A percentile compares a stretch with the other conserved stretches of the same genome.
Conservation (phyloP, 345 rosid genomes). For the sweet orange (Citrus sinensis) region DNA sequence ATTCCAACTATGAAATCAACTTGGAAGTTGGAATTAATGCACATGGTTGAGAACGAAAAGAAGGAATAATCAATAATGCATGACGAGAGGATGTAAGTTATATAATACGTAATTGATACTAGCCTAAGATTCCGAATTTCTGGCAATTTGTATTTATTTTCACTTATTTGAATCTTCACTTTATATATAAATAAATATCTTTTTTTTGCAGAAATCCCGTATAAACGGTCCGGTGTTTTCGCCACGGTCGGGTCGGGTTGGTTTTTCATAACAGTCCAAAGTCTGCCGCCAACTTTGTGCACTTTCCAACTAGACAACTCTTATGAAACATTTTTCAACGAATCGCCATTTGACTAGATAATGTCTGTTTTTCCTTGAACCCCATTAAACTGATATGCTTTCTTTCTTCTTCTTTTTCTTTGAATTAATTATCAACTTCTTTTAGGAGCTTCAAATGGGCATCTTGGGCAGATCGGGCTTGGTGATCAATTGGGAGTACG, state of each 20-base stretch:
- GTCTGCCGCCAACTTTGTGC: not conserved
- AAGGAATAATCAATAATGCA: not conserved
- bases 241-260: not conserved
- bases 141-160: too few relatives aligned
- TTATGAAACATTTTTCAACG: too few relatives aligned
- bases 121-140: too few relatives aligned
- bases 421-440: not conserved
- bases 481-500: slow-evolving; percentile 34
- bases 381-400: not conserved
- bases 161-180: too few relatives aligned
- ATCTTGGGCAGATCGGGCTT: not conserved
- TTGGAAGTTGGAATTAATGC: not conserved
- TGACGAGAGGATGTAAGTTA: not conserved
- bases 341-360: not conserved
- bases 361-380: not conserved
- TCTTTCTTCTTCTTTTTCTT: not conserved
- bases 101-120: too few relatives aligned
- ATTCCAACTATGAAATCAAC: not conserved
- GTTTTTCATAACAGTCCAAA: not conserved
- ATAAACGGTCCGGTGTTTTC: not conserved
- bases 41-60: not conserved
- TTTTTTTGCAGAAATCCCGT: not conserved
- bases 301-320: too few relatives aligned
- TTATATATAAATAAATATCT: too few relatives aligned
- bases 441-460: slow-evolving; percentile 13